A percentile compares a stretch with the other conserved stretches of the same genome.
These are phyloP conservation scores for Cordyceps pruinosa DNA, from an alignment of 2,329 filamentous ascomycete genomes.

Conservation along the genomic window DNA sequence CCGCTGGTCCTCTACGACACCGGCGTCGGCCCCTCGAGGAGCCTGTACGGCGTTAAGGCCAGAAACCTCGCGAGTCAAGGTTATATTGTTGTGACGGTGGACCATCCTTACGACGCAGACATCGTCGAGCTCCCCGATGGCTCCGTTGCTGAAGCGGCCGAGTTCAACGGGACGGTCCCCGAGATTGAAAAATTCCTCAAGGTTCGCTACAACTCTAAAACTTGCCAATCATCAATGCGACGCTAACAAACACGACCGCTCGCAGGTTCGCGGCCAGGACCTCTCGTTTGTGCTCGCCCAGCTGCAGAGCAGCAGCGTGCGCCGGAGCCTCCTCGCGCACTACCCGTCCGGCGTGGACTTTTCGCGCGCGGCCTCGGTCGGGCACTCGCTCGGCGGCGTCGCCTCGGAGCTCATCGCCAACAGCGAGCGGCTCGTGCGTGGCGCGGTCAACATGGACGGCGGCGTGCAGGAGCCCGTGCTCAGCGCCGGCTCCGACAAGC, in stretches of 20 bases:
- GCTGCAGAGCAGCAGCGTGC: constrained; percentile 15
- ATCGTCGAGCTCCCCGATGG: constrained; percentile 37
- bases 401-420: constrained; percentile 24
- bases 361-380: constrained; percentile 23
- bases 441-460: constrained; percentile 33
- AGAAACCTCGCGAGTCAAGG: constrained; percentile 37
- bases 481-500: constrained; percentile 17
- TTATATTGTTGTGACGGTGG: constrained; percentile 37
- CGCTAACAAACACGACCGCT: background rate
- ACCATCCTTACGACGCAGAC: constrained; percentile 37
- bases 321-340: background rate
- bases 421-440: constrained; percentile 25
- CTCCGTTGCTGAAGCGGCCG: constrained; percentile 16
- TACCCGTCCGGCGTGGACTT: constrained; percentile 18
- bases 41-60: constrained; percentile 33
- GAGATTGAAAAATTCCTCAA: constrained; percentile 4
- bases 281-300: constrained; percentile 27
- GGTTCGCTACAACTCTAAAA: background rate
- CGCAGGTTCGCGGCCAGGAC: constrained; percentile 26
- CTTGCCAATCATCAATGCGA: background rate
- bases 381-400: constrained; percentile 31
- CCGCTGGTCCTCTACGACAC: constrained; percentile 35
- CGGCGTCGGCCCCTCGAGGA: constrained; percentile 31
- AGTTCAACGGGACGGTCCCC: constrained; percentile 17
- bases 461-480: constrained; percentile 18